Base-by-base conservation (phyloP, 306 rosid genomes). In the Hippophae rhamnoides region DNA sequence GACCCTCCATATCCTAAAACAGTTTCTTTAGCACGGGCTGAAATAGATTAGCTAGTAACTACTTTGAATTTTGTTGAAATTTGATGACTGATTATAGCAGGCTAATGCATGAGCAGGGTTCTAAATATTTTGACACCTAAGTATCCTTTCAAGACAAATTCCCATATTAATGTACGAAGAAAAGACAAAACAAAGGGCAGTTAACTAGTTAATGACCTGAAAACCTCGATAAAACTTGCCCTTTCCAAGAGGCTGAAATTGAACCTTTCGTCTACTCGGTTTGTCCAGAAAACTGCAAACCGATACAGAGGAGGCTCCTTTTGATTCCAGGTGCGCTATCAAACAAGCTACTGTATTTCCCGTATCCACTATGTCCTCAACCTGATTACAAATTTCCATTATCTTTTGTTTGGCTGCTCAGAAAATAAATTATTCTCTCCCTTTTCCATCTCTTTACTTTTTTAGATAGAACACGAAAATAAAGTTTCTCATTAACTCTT, bases 261-360 rank as follows among this genome's bases (percentile, higher is more conserved):
- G 14, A 50, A 92, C 93, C 69, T 92, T 80, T 62, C 98, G 75
- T 66, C 95, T 73, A 0, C 73, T 14, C 8, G 95, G 89, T 71
- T 87, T 92, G 69, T 92, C 96, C 58, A 92, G 98, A 57, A 92
- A 77, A 50, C 96, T 64, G 69, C 96, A 85, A 0, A 90, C 84
- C 2, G 98, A 87, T 6, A 90, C 82, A 72, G 95, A 83, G 14
- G 87, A 74, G 0, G 95, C 96, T 41, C 89, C 95, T 71, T 87
- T 87, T 4, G 76, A 62, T 61, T 87, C 72, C 81, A 92, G 57
- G 73, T 83, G 81, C 1, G 61, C 74, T 69, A 83, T 69, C 13
- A 87, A 67, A 55, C 58, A 62, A 9, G 78, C 77, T 26, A 90
- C 1, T 38, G 98, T 90, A 43, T 55, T 85, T 47, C 98, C 98